phyloP scores from a whole-genome alignment of 2,329 filamentous ascomycete genomes.

The Dendryphion nanum region DNA sequence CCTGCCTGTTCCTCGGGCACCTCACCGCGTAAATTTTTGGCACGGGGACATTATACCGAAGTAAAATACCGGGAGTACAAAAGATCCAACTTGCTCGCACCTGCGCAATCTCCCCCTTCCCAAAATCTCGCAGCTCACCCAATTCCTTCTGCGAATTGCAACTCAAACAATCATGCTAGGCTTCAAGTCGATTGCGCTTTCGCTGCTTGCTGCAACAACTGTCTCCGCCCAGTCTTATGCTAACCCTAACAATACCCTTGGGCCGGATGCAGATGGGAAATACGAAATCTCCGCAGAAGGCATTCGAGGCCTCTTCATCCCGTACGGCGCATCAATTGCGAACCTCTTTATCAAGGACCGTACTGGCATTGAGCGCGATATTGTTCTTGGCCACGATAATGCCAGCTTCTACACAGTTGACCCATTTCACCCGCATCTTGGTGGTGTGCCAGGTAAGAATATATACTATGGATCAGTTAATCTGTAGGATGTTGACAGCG shows the following conservation, averaged over 20 bases:
- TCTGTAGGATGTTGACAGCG: conserved; percentile 3
- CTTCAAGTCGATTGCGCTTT: conserved; percentile 17
- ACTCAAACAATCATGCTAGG: conserved; percentile 16
- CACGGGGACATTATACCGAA: too few relatives aligned
- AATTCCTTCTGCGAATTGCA: too few relatives aligned
- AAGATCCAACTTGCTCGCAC: too few relatives aligned
- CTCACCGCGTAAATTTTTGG: too few relatives aligned
- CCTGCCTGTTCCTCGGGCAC: too few relatives aligned
- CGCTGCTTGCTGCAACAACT: conserved; percentile 23
- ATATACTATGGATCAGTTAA: background rate
- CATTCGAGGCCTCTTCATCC: conserved; percentile 68
- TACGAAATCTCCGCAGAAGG: conserved; percentile 69
- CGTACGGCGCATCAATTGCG: conserved; percentile 71
- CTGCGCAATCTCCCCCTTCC: too few relatives aligned
- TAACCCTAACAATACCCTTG: conserved; percentile 18
- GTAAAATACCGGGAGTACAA: too few relatives aligned
- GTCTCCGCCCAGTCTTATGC: conserved; percentile 22
- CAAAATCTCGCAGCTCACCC: too few relatives aligned
- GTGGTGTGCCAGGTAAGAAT: conserved; percentile 61
- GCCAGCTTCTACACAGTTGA: conserved; percentile 68
- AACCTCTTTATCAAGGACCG: conserved; percentile 70
- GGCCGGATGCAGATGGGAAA: conserved; percentile 52
- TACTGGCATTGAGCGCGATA: conserved; percentile 65
- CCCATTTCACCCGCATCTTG: conserved; percentile 67
- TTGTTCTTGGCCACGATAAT: conserved; percentile 75